Evolutionary conservation across 257 asterid species (phyloP).

Genomic region (Solanum raphanifolium): DNA sequence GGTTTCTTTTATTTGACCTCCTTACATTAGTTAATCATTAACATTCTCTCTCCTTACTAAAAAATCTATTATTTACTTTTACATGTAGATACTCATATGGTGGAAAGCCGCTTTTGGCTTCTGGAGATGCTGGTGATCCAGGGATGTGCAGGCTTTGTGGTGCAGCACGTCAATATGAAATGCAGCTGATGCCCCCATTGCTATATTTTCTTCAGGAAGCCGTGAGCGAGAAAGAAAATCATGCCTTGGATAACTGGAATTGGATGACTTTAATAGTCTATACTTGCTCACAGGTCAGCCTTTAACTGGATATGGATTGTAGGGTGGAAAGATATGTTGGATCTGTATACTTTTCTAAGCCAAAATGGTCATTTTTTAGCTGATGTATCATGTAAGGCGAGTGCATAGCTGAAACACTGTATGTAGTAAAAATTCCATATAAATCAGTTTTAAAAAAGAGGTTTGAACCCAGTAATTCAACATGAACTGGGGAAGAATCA

Average conservation of each 20-base stretch:
- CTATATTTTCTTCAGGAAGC: conserved; percentile 70
- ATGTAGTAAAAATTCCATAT: background rate
- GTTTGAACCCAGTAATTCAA: background rate
- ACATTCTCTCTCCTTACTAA: background rate
- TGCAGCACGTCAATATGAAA: conserved; percentile 52
- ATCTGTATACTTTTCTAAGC: background rate
- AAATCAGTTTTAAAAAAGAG: background rate
- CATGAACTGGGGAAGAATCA: background rate
- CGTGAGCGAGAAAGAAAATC: conserved; percentile 30
- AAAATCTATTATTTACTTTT: background rate
- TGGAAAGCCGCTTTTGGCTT: conserved; percentile 68
- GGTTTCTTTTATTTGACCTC: background rate
- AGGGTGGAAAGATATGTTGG: background rate
- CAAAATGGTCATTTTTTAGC: background rate
- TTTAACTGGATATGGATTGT: background rate
- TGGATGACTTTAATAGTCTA: conserved; percentile 72
- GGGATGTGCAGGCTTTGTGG: conserved; percentile 65
- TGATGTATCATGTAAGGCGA: background rate
- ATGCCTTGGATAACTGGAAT: conserved; percentile 39
- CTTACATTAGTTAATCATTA: background rate
- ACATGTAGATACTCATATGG: conserved; percentile 55
- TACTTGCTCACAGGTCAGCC: conserved; percentile 64
- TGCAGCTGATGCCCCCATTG: conserved; percentile 89
- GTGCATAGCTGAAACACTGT: background rate
- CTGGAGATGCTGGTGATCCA: conserved; percentile 26